Base-by-base conservation (phyloP, 2,329 filamentous ascomycete species). In the Bipolaris bicolor region DNA sequence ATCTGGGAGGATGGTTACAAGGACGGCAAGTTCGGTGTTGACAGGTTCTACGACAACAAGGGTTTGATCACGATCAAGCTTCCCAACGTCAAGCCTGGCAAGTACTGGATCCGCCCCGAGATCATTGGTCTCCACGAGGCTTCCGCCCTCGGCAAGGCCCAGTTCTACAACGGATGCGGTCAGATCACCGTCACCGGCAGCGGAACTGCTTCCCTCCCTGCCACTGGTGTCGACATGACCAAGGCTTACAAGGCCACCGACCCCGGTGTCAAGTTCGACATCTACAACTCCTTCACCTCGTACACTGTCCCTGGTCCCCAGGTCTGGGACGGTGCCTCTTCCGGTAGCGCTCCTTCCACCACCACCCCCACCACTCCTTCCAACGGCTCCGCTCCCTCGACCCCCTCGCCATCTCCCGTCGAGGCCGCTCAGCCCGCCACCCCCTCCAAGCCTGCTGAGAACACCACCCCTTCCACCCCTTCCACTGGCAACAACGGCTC, bases 141-240 rank as follows among this genome's bases (percentile, higher is more conserved):
- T 31, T 61, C 63, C 64, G 43, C 58, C 40, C 34, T 67, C 20
- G 66, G 67, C 47, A 76, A 75, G 53, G 77, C 77, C 33, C 78
- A 80, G 66, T 75, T 80, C 62, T 80, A 80, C 66, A 77, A 77
- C 65, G 76, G 75, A 55, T 80, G 76, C 63, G 70, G 75, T 51
- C 76, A 79, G 64, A 66, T 80, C 61, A 74, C 73, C 55, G 68
- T 79, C 52, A 73, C 70, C 26, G 70, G 68, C 22, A 58, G 61
- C 36, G 74, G 73, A 43, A 52, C 64, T 20, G 60, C 45, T 40
- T 50, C 65, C 29, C 70, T 76, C 45, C 73, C 74, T 16, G 64
- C 70, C 26, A 51, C 61, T 3, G 72, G 72, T 66, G 79, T 79
- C 55, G 77, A 81, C 73, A 79, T 83, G 70, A 77, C 80, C 60